These are phyloP conservation scores for Psophocarpus tetragonolobus DNA, from an alignment of 306 rosid genomes.

Conservation along the genomic window DNA sequence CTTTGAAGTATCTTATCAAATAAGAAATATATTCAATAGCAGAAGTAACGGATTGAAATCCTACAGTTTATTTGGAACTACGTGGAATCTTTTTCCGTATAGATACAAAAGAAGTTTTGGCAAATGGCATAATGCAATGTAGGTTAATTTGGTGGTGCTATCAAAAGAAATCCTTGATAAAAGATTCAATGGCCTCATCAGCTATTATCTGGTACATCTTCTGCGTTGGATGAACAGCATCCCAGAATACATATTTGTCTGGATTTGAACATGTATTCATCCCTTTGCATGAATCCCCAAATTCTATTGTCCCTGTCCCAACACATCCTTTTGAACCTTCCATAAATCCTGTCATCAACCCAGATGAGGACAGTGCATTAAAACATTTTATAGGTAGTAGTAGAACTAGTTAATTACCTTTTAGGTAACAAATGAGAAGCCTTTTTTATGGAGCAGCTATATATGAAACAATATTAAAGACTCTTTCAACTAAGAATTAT, in stretches of 20 bases:
- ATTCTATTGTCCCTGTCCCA: conserved; percentile 67
- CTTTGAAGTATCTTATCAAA: background rate
- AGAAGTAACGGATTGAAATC: no score
- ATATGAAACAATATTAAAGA: no score
- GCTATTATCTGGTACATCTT: conserved; percentile 66
- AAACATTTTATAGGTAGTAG: background rate
- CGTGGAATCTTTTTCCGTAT: background rate
- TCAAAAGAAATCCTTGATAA: background rate
- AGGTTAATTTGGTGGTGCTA: background rate
- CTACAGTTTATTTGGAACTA: background rate
- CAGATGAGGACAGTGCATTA: background rate
- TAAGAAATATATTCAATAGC: background rate
- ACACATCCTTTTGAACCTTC: conserved; percentile 72
- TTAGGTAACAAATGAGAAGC: no score
- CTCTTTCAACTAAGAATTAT: no score
- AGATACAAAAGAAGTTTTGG: background rate
- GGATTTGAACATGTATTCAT: conserved; percentile 54
- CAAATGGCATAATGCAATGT: background rate
- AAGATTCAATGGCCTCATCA: conserved; percentile 46
- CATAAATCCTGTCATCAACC: conserved; percentile 44
- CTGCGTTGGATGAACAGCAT: conserved; percentile 81
- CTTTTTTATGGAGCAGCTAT: no score
- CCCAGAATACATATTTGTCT: conserved; percentile 70
- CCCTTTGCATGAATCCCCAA: conserved; percentile 68
- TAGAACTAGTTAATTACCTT: background rate